These are phyloP conservation scores for Avena sativa DNA, from an alignment of 176 grass and related monocot genomes.

Conservation along the genomic window DNA sequence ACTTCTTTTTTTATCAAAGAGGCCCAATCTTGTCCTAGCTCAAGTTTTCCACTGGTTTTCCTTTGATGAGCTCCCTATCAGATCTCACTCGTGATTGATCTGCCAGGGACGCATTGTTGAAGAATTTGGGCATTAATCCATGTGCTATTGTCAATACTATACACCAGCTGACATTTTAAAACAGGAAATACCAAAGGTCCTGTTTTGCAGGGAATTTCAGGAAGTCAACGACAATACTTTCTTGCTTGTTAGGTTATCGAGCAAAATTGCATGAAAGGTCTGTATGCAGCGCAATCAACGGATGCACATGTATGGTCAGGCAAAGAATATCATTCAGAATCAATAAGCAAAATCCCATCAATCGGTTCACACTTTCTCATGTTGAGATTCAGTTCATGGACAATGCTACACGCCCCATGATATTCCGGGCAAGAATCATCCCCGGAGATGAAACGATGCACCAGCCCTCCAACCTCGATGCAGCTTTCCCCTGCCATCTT, in stretches of 20 bases:
- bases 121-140: not conserved
- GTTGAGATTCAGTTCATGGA: slow-evolving; percentile 46
- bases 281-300: not conserved
- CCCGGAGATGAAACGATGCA: slow-evolving; percentile 41
- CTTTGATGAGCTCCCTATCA: not conserved
- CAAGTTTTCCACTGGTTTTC: not conserved
- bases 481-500: slow-evolving; percentile 67
- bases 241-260: not conserved
- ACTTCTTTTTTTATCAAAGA: not conserved
- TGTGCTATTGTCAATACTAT: not conserved
- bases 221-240: not conserved
- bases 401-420: slow-evolving; percentile 24
- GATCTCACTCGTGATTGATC: not conserved
- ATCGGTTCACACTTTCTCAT: slow-evolving; percentile 46
- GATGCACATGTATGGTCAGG: not conserved
- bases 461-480: slow-evolving; percentile 39
- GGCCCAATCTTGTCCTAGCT: not conserved
- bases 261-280: not conserved
- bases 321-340: slow-evolving; percentile 12
- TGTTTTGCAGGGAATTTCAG: not conserved
- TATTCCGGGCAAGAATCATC: slow-evolving; percentile 55
- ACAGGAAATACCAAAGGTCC: not conserved
- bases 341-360: slow-evolving; percentile 12
- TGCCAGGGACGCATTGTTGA: not conserved
- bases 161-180: not conserved